phyloP scores from a whole-genome alignment of 306 rosid species.

The Prunus salicina region DNA sequence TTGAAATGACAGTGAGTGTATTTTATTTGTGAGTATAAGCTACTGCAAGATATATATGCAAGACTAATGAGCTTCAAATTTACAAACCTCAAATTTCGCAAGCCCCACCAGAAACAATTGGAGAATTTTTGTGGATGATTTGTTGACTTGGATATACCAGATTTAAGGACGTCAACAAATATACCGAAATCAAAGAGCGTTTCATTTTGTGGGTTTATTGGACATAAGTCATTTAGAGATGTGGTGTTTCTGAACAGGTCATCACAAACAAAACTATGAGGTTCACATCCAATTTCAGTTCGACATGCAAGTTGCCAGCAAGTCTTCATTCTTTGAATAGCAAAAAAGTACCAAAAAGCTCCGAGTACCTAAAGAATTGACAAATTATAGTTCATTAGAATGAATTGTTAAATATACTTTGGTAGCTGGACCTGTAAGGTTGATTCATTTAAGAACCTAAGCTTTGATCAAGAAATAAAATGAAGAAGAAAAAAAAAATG shows the following conservation, averaged over 20 bases:
- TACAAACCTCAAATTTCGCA: constrained; percentile 32
- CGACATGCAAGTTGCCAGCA: constrained; percentile 14
- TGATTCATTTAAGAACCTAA: no score
- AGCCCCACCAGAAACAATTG: constrained; percentile 32
- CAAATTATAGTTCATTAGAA: background rate
- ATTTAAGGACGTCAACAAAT: constrained; percentile 20
- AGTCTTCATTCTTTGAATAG: constrained; percentile 12
- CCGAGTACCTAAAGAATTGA: constrained; percentile 11
- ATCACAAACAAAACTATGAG: background rate
- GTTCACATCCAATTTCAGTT: background rate
- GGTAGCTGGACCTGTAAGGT: no score
- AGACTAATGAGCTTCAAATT: background rate
- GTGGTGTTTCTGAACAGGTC: background rate
- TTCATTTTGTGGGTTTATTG: background rate
- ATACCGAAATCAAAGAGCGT: constrained; percentile 21
- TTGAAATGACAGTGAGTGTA: no score
- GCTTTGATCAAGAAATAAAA: no score
- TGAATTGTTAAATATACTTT: no score
- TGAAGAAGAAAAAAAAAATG: no score
- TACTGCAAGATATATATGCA: no score
- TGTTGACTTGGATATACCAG: constrained; percentile 20
- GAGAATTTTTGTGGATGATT: constrained; percentile 16
- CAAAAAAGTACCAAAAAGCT: constrained; percentile 31
- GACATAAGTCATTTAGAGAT: background rate
- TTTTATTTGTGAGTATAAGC: no score